phyloP scores from a whole-genome alignment of 2,329 filamentous ascomycete species.

The Blastomyces gilchristii region DNA sequence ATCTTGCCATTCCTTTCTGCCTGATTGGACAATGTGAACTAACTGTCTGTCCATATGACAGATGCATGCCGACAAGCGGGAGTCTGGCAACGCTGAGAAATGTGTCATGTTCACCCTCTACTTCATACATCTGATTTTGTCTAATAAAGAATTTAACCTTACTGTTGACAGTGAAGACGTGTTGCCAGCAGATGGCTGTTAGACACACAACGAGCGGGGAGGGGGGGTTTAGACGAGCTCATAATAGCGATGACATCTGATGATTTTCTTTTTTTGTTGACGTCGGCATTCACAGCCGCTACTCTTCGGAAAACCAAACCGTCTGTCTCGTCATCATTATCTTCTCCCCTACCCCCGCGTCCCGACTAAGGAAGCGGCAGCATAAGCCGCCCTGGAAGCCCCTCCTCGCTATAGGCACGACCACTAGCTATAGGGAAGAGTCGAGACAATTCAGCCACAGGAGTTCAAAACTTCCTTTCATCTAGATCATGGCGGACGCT shows the following conservation, averaged over 20 bases:
- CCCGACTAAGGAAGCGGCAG: neutral
- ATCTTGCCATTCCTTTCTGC: neutral
- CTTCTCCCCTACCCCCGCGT: neutral
- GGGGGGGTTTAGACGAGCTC: too few relatives aligned
- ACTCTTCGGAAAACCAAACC: neutral
- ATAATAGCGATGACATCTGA: too few relatives aligned
- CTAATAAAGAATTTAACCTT: neutral
- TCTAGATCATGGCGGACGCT: neutral
- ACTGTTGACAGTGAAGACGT: neutral
- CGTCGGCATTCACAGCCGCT: neutral
- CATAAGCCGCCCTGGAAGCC: neutral
- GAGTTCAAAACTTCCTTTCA: conserved; percentile 1
- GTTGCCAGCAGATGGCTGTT: neutral
- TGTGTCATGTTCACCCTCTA: neutral
- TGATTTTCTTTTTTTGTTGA: too few relatives aligned
- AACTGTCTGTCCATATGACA: conserved; percentile 6
- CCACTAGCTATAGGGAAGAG: neutral
- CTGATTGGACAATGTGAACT: conserved; percentile 9
- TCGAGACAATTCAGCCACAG: neutral
- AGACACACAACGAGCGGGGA: neutral
- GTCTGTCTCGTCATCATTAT: neutral
- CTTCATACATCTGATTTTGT: neutral
- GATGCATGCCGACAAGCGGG: neutral
- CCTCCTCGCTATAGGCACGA: neutral
- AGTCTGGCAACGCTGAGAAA: neutral